Evolutionary conservation across 169 alveolate genomes (phyloP).

Genomic region (Plasmodium inui): DNA sequence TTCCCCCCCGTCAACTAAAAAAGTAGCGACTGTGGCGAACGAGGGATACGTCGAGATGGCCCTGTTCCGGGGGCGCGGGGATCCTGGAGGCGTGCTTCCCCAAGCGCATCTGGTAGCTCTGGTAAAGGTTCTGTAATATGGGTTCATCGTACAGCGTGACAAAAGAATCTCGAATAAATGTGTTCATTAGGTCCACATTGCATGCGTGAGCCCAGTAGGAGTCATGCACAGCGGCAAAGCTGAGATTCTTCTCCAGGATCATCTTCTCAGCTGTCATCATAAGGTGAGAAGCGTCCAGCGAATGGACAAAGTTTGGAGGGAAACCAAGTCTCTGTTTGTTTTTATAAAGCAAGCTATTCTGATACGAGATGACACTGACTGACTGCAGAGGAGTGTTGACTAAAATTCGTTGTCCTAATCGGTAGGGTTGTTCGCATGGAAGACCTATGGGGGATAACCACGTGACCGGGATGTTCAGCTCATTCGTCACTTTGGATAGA

Average conservation of each 20-base stretch:
- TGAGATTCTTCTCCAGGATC: conserved; percentile 79
- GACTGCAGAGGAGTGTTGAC: conserved; percentile 91
- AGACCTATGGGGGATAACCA: conserved; percentile 96
- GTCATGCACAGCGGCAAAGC: conserved; percentile 97
- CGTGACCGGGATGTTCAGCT: conserved; percentile 92
- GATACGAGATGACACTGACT: conserved; percentile 82
- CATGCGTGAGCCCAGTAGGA: conserved; percentile 97
- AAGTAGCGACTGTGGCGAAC: conserved; percentile 81
- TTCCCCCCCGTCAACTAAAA: conserved; percentile 78
- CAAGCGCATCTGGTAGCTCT: conserved; percentile 84
- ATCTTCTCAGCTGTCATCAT: conserved; percentile 95
- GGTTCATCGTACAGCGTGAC: conserved; percentile 92
- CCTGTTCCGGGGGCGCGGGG: conserved; percentile 87
- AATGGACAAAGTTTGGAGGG: conserved; percentile 97
- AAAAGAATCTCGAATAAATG: conserved; percentile 90
- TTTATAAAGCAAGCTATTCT: conserved; percentile 81
- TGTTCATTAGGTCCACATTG: conserved; percentile 91
- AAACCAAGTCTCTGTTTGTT: conserved; percentile 94
- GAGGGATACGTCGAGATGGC: conserved; percentile 82
- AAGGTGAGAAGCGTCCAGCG: conserved; percentile 96
- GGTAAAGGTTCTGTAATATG: conserved; percentile 89
- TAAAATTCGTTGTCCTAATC: conserved; percentile 83
- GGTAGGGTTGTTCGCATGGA: conserved; percentile 96
- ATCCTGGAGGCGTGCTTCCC: conserved; percentile 78
- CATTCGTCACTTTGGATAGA: conserved; percentile 92